Conservation (phyloP, 495 filamentous ascomycete genomes). For the Podospora didyma region DNA sequence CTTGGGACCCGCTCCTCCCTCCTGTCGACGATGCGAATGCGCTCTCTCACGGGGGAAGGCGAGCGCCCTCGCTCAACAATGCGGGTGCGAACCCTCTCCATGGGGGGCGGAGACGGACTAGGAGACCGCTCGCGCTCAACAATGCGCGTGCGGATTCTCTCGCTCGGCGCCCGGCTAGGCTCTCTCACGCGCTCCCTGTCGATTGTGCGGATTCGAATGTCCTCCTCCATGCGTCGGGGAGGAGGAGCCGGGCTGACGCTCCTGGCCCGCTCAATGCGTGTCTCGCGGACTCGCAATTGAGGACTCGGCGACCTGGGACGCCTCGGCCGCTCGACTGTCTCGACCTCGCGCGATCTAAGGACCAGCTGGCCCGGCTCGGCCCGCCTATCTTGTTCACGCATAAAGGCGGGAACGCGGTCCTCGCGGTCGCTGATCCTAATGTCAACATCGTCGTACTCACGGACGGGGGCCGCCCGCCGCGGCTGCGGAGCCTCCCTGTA, state of each 20-base stretch:
- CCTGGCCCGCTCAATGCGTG: slow-evolving; percentile 24
- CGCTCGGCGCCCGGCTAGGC: slow-evolving; percentile 25
- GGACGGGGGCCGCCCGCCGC: slow-evolving; percentile 25
- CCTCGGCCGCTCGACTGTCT: slow-evolving; percentile 36
- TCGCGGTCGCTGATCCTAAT: slow-evolving; percentile 36
- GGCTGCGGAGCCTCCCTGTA: slow-evolving; percentile 26
- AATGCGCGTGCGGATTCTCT: slow-evolving; percentile 27
- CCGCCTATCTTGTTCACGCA: slow-evolving; percentile 33
- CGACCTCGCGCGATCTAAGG: slow-evolving; percentile 41
- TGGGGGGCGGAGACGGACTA: slow-evolving; percentile 23
- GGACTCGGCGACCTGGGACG: slow-evolving; percentile 42
- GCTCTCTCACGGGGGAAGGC: slow-evolving; percentile 37
- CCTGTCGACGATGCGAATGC: slow-evolving; percentile 41
- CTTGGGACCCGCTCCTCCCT: slow-evolving; percentile 38
- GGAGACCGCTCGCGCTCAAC: slow-evolving; percentile 20
- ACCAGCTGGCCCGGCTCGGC: slow-evolving; percentile 38
- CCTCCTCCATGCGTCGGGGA: slow-evolving; percentile 21
- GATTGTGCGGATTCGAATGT: slow-evolving; percentile 24
- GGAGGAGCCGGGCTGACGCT: slow-evolving; percentile 29
- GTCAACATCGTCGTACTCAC: slow-evolving; percentile 36
- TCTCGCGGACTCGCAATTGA: slow-evolving; percentile 28
- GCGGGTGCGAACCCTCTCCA: slow-evolving; percentile 31
- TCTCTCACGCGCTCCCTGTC: slow-evolving; percentile 22
- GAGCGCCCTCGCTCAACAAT: slow-evolving; percentile 41
- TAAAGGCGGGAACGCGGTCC: slow-evolving; percentile 37